These are phyloP conservation scores for Leucosporidium scottii DNA, from an alignment of 768 basidiomycete genomes.

Conservation along the genomic window DNA sequence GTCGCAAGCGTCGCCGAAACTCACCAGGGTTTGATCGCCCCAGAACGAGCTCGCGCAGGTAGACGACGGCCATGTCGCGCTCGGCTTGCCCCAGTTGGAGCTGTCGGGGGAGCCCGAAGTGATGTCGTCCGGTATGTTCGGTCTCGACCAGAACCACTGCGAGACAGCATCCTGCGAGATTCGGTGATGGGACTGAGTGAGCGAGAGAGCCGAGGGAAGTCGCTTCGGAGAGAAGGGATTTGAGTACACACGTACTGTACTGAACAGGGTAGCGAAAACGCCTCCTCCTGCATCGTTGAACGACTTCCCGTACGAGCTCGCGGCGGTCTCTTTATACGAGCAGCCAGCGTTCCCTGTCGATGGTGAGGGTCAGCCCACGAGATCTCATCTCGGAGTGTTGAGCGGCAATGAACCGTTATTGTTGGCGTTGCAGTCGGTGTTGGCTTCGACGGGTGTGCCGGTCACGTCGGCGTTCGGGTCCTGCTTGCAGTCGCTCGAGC, in stretches of 20 bases:
- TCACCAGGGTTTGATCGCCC: neutral
- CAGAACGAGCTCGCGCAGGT: neutral
- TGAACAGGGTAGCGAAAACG: neutral
- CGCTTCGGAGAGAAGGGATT: neutral
- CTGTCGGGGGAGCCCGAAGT: neutral
- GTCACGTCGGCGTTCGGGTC: neutral
- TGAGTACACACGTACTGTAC: too few species aligned
- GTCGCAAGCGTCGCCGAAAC: too few species aligned
- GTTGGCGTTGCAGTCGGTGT: slow-evolving; percentile 24
- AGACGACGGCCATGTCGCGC: neutral
- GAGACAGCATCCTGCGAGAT: neutral
- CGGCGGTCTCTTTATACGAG: slow-evolving; percentile 4
- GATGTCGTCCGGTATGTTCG: slow-evolving; percentile 9
- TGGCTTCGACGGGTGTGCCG: slow-evolving; percentile 4
- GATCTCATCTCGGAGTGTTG: too few species aligned
- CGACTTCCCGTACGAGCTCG: slow-evolving; percentile 2
- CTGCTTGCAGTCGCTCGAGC: slow-evolving; percentile 18
- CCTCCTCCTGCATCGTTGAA: slow-evolving; percentile 22
- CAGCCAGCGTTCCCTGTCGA: slow-evolving; percentile 14
- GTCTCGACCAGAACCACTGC: neutral
- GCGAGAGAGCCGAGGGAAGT: slow-evolving; percentile 7
- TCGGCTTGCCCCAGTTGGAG: neutral
- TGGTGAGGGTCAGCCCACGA: too few species aligned
- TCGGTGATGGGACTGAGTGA: neutral
- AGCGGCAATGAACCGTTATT: neutral